Evolutionary conservation across 345 rosid genomes (phyloP).

Genomic region (Clarkia xantiana): DNA sequence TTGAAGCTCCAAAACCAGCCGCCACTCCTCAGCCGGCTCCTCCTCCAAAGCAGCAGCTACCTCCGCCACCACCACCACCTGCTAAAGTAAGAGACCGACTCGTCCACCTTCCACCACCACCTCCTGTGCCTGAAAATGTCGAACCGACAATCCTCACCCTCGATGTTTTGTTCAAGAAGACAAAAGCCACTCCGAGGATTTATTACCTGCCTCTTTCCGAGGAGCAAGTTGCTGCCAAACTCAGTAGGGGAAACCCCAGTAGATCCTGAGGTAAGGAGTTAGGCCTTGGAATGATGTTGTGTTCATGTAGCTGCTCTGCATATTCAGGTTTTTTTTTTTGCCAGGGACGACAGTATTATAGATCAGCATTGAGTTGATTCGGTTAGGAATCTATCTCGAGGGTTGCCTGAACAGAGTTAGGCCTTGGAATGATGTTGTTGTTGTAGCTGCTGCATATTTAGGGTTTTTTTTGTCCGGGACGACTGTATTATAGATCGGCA

Average conservation of each 20-base stretch:
- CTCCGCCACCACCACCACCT: constrained; percentile 40
- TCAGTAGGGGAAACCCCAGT: background rate
- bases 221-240: constrained; percentile 73
- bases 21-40: constrained; percentile 26
- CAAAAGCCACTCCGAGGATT: constrained; percentile 84
- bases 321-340: too few relatives aligned
- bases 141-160: constrained; percentile 82
- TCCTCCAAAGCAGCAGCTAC: constrained; percentile 49
- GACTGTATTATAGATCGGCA: too few relatives aligned
- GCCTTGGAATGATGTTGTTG: too few relatives aligned
- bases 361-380: too few relatives aligned
- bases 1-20: constrained; percentile 49
- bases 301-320: too few relatives aligned
- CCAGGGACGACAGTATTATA: too few relatives aligned
- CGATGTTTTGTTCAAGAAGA: constrained; percentile 89
- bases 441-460: too few relatives aligned
- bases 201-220: constrained; percentile 90
- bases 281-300: too few relatives aligned
- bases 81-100: constrained; percentile 46
- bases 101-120: constrained; percentile 46
- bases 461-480: too few relatives aligned
- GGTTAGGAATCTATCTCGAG: too few relatives aligned
- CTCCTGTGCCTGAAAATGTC: constrained; percentile 43
- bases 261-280: too few relatives aligned
- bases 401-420: too few relatives aligned